Evolutionary conservation across 495 filamentous ascomycete genomes (phyloP).

Genomic region (Hapsidospora chrysogenum): DNA sequence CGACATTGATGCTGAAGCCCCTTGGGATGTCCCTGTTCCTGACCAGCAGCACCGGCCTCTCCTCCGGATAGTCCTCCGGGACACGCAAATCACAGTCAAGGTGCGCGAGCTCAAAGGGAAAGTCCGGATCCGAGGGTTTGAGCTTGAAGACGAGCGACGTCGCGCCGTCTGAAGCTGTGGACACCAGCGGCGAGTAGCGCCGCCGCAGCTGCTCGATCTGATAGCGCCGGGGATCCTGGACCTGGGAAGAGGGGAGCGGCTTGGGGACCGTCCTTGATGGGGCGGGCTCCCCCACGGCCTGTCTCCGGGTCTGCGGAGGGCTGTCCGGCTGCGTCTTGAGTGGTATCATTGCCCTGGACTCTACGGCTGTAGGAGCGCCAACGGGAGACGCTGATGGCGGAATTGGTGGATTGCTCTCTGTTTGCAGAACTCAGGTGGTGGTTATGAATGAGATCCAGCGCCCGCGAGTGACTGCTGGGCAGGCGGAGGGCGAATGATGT

Average conservation of each 20-base stretch:
- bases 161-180: conserved; percentile 27
- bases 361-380: too few relatives aligned
- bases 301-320: conserved; percentile 6
- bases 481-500: too few relatives aligned
- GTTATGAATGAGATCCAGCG: too few relatives aligned
- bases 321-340: conserved; percentile 9
- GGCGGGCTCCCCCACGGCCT: conserved; percentile 22
- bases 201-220: conserved; percentile 61
- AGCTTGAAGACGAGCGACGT: conserved; percentile 46
- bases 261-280: conserved; percentile 37
- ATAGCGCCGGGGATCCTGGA: conserved; percentile 54
- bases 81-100: conserved; percentile 61
- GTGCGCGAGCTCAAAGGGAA: conserved; percentile 58
- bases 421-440: too few relatives aligned
- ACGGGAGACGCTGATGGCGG: too few relatives aligned
- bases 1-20: conserved; percentile 67
- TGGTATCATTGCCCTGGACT: conserved; percentile 15
- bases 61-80: conserved; percentile 42
- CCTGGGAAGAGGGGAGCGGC: conserved; percentile 48
- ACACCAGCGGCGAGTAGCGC: conserved; percentile 49
- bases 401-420: too few relatives aligned
- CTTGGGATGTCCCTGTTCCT: conserved; percentile 64
- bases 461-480: too few relatives aligned
- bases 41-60: conserved; percentile 41
- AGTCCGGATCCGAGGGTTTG: conserved; percentile 73